phyloP scores from a whole-genome alignment of 2,329 filamentous ascomycete genomes.

The Coniochaeta prunicola region DNA sequence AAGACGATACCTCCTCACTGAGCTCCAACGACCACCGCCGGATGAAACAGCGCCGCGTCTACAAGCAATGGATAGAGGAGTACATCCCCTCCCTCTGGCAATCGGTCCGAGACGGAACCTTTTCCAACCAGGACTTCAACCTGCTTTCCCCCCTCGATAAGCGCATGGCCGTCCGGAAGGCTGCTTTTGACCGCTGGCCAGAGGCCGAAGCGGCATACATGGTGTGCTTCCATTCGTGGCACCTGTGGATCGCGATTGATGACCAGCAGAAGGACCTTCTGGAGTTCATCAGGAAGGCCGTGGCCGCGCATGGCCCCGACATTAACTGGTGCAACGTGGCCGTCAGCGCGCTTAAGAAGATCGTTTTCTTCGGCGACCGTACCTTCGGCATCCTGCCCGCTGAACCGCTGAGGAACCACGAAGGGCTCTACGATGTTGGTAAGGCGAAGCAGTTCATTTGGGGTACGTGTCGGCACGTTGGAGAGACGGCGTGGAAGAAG shows the following conservation, averaged over 20 bases:
- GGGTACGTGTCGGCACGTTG: conserved; percentile 27
- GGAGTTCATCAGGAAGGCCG: conserved; percentile 27
- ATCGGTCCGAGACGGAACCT: neutral
- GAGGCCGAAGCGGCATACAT: conserved; percentile 35
- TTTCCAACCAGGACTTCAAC: neutral
- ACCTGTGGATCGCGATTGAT: conserved; percentile 16
- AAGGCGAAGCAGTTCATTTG: conserved; percentile 33
- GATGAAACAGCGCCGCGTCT: conserved; percentile 47
- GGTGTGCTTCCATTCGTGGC: conserved; percentile 31
- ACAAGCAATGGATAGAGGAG: conserved; percentile 52
- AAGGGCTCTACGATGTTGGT: conserved; percentile 37
- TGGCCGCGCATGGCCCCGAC: conserved; percentile 15
- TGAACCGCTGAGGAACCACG: conserved; percentile 19
- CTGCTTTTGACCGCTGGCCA: conserved; percentile 46
- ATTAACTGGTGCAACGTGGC: neutral
- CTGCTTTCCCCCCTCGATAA: conserved; percentile 9
- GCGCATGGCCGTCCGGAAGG: conserved; percentile 39
- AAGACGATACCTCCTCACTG: conserved; percentile 21
- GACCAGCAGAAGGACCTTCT: conserved; percentile 22
- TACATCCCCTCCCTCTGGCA: conserved; percentile 42
- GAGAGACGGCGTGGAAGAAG: conserved; percentile 11
- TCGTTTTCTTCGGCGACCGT: conserved; percentile 38
- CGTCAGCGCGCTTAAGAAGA: conserved; percentile 36
- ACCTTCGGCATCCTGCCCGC: conserved; percentile 25
- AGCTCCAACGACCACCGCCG: conserved; percentile 47